Conservation (phyloP, 2,329 filamentous ascomycete species). For the Ophiostoma tasmaniense region DNA sequence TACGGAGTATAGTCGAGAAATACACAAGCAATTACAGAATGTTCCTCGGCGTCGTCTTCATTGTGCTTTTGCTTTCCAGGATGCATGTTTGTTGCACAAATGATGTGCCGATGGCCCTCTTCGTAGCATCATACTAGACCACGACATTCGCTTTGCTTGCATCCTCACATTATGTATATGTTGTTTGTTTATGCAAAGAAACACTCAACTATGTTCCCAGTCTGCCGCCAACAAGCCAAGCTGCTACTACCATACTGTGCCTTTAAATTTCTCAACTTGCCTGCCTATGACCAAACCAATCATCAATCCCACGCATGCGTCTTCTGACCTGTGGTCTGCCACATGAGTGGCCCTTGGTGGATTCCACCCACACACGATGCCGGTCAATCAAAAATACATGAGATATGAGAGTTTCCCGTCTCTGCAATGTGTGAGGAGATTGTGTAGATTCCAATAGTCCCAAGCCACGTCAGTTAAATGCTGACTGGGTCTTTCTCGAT, state of each 20-base stretch:
- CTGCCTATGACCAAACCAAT: background rate
- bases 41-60: background rate
- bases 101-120: background rate
- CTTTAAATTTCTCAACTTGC: background rate
- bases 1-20: background rate
- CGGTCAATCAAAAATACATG: background rate
- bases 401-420: background rate
- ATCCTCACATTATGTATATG: background rate
- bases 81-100: background rate
- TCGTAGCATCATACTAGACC: too few relatives aligned
- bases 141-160: background rate
- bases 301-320: background rate
- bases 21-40: background rate
- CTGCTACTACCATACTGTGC: background rate
- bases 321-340: background rate
- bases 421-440: background rate
- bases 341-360: background rate
- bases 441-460: background rate
- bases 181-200: background rate
- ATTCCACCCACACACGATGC: background rate
- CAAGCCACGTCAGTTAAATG: background rate
- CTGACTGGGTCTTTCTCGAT: background rate
- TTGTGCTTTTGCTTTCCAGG: background rate
- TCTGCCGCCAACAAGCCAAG: background rate
- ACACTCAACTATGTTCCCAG: background rate